Evolutionary conservation across 768 basidiomycete genomes (phyloP).

Genomic region (Ramaria sp.): DNA sequence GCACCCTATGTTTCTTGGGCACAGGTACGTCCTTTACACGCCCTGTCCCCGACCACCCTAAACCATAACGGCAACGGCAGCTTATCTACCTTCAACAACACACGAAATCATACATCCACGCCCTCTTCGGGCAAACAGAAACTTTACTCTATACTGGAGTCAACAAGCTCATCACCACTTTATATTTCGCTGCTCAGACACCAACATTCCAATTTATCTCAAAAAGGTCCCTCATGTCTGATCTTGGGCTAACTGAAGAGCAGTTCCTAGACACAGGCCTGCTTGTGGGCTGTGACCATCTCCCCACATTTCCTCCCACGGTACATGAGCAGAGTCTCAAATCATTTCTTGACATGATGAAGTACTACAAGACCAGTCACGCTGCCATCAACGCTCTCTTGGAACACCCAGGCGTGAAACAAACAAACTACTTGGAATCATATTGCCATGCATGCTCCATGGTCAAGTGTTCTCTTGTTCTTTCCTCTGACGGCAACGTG

Average conservation of each 20-base stretch:
- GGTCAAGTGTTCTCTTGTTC: slow-evolving; percentile 84
- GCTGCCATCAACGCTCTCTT: slow-evolving; percentile 66
- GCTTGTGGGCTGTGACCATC: slow-evolving; percentile 81
- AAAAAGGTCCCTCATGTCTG: slow-evolving; percentile 61
- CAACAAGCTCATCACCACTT: slow-evolving; percentile 81
- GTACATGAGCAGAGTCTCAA: slow-evolving; percentile 66
- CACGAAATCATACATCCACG: slow-evolving; percentile 87
- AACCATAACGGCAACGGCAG: slow-evolving; percentile 35
- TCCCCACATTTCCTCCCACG: slow-evolving; percentile 72
- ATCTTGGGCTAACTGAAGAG: slow-evolving; percentile 63
- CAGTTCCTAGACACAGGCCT: slow-evolving; percentile 94
- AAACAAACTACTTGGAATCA: slow-evolving; percentile 69
- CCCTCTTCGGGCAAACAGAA: slow-evolving; percentile 87
- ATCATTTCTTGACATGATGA: slow-evolving; percentile 84
- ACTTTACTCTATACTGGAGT: slow-evolving; percentile 79
- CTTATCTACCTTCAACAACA: slow-evolving; percentile 93
- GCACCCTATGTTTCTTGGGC: slow-evolving; percentile 95
- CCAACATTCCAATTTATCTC: slow-evolving; percentile 79
- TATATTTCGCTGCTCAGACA: slow-evolving; percentile 60
- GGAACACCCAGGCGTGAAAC: slow-evolving; percentile 77
- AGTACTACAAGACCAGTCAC: slow-evolving; percentile 84
- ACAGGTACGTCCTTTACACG: slow-evolving; percentile 52
- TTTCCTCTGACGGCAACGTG: slow-evolving; percentile 79
- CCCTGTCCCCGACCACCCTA: neutral
- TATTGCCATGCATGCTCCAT: slow-evolving; percentile 86